Percentiles rank a stretch among this genome's conserved stretches.
Evolutionary conservation across 257 asterid species (phyloP).

Genomic region (Cordia subcordata): DNA sequence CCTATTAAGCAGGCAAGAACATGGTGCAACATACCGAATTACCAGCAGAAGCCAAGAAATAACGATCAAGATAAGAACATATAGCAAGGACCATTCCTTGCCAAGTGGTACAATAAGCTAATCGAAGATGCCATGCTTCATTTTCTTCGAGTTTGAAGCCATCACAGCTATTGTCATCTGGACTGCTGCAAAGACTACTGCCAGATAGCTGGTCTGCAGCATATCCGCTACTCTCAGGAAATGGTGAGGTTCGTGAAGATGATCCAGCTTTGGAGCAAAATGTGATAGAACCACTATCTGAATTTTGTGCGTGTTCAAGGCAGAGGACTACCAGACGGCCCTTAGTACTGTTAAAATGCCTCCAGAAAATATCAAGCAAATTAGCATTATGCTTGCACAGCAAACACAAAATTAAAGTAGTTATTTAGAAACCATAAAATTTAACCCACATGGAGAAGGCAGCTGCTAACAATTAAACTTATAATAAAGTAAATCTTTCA

Average conservation of each 20-base stretch:
- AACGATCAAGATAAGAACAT: slow-evolving; percentile 79
- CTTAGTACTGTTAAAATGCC: slow-evolving; percentile 54
- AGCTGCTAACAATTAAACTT: background rate
- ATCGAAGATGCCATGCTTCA: slow-evolving; percentile 73
- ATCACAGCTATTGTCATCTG: slow-evolving; percentile 73
- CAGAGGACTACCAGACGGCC: slow-evolving; percentile 88
- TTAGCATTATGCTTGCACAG: slow-evolving; percentile 6
- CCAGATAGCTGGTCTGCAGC: slow-evolving; percentile 62
- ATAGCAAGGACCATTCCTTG: slow-evolving; percentile 87
- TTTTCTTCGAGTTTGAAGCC: slow-evolving; percentile 78
- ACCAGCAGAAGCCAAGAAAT: slow-evolving; percentile 86
- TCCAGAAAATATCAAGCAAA: slow-evolving; percentile 8
- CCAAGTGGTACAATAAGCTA: slow-evolving; percentile 62
- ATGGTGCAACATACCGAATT: slow-evolving; percentile 63
- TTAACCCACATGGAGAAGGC: background rate
- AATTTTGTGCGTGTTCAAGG: slow-evolving; percentile 63
- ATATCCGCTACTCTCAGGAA: slow-evolving; percentile 38
- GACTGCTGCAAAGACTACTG: slow-evolving; percentile 79
- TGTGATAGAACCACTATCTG: slow-evolving; percentile 60
- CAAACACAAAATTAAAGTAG: background rate
- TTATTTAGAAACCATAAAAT: background rate
- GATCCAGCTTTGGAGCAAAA: slow-evolving; percentile 44
- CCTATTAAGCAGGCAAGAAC: slow-evolving; percentile 16
- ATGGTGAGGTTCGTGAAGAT: slow-evolving; percentile 57
- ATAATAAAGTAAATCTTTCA: background rate